A percentile compares a stretch with the other conserved stretches of the same genome.
Conservation (phyloP, 495 filamentous ascomycete genomes). For the Chaetomium fimeti region DNA sequence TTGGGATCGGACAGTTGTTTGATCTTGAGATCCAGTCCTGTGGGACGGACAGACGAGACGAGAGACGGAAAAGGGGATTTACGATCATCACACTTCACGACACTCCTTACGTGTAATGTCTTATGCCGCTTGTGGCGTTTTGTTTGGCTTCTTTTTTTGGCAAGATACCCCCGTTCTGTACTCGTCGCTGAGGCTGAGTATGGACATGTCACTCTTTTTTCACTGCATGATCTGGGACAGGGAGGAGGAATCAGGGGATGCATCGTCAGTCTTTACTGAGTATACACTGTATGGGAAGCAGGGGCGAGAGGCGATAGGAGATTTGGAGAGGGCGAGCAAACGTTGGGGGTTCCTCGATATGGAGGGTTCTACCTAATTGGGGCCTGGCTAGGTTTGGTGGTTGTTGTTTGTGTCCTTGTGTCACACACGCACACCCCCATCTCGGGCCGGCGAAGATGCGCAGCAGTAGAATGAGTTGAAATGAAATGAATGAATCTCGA, state of each 20-base stretch:
- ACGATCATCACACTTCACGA: conserved; percentile 6
- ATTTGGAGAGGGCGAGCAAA: not conserved
- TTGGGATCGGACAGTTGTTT: not conserved
- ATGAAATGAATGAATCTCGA: not conserved
- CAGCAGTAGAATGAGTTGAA: not conserved
- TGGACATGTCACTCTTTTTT: conserved; percentile 12
- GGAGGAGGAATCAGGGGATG: not conserved
- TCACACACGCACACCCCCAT: not conserved
- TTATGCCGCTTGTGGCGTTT: conserved; percentile 3
- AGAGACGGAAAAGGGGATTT: not conserved
- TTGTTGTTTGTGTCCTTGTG: not conserved
- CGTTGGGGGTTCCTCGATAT: not conserved
- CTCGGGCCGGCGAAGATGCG: not conserved
- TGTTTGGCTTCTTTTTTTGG: conserved; percentile 5
- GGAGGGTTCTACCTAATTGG: not conserved
- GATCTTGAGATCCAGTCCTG: not conserved
- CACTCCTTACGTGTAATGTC: conserved; percentile 12
- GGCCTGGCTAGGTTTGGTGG: not conserved
- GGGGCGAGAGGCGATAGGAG: not conserved
- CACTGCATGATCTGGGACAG: not conserved
- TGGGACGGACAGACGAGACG: not conserved
- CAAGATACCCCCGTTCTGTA: conserved; percentile 15
- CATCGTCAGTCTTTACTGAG: not conserved
- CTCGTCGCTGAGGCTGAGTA: conserved; percentile 7
- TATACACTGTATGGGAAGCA: conserved; percentile 5